Evolutionary conservation across 306 rosid genomes (phyloP), one percentile per base, ranked within the genome.

Genomic region (Lathyrus tuberosus): DNA sequence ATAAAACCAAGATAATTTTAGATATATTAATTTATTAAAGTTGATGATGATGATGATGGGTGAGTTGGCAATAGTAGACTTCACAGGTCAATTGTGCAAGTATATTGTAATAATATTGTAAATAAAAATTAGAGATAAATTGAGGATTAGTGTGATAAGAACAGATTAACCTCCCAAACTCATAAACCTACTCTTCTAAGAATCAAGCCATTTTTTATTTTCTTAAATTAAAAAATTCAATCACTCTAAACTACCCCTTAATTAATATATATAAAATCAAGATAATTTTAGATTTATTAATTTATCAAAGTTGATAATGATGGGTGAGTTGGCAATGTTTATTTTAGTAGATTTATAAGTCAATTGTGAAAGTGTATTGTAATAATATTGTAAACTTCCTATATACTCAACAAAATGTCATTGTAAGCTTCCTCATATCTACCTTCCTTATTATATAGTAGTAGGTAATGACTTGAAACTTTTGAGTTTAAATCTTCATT

Each of bases 381-480:
- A 35, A 35, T 33, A 33, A 31, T 31, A 31, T 31, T 31, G 6
- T 31, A 4, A 33, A 33, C 38, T 33, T 33, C 9, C 9, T 33
- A 33, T 2, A 6, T 1, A 33, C 38, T 33, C 38, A 33, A 33
- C 38, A 33, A 33, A 33, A 33, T 0, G 2, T 6, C 6, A 73
- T 28, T 57, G 46, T 33, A 66, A 46, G 16, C 51, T 18, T n/a
- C 10, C 17, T 15, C 51, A 66, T 33, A 46, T 37, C 62, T 11
- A 41, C 68, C 59, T 2, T 42, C 18, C 43, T 10, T 26, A n/a
- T 47, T 58, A 28, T 44, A 26, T 67, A 65, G 20, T 56, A 58
- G 42, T 75, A 46, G 68, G 74, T 58, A 20, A 46, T 10, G 33
- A 68, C 67, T 58, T 57, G 43, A 65, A 56, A 46, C n/a, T n/a